phyloP scores from a whole-genome alignment of 345 rosid species.

The Cardamine occulta region DNA sequence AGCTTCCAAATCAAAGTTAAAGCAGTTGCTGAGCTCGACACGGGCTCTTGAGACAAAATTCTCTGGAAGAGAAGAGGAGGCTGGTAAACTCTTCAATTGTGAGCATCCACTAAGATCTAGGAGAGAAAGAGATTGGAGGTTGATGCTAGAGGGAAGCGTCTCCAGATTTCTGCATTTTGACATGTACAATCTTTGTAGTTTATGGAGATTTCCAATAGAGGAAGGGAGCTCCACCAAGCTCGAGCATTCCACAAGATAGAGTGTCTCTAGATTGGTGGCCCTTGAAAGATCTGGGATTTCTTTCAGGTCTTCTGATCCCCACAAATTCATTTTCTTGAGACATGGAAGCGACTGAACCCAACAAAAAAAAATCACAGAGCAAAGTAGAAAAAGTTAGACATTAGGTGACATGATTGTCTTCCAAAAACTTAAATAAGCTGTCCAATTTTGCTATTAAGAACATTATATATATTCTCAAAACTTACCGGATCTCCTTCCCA shows the following conservation, averaged over 20 bases:
- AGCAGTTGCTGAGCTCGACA: not conserved
- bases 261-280: not conserved
- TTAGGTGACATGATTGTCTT: not conserved
- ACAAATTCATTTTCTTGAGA: not conserved
- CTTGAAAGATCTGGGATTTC: conserved; percentile 2
- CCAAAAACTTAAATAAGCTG: not conserved
- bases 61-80: not conserved
- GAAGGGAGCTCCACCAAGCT: not conserved
- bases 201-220: conserved; percentile 4
- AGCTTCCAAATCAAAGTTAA: not conserved
- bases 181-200: not conserved
- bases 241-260: not conserved
- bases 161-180: conserved; percentile 7
- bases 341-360: not conserved
- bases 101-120: conserved; percentile 6
- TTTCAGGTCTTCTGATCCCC: not conserved
- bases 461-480: not conserved
- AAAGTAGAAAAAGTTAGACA: not conserved
- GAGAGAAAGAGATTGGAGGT: not conserved
- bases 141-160: not conserved
- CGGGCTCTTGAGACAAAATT: not conserved
- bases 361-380: not conserved
- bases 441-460: too few species aligned
- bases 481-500: not conserved
- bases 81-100: not conserved